A percentile compares a stretch with the other conserved stretches of the same genome.
phyloP scores from a whole-genome alignment of 371 early-diverging fungal species.

The Zychaea mexicana region DNA sequence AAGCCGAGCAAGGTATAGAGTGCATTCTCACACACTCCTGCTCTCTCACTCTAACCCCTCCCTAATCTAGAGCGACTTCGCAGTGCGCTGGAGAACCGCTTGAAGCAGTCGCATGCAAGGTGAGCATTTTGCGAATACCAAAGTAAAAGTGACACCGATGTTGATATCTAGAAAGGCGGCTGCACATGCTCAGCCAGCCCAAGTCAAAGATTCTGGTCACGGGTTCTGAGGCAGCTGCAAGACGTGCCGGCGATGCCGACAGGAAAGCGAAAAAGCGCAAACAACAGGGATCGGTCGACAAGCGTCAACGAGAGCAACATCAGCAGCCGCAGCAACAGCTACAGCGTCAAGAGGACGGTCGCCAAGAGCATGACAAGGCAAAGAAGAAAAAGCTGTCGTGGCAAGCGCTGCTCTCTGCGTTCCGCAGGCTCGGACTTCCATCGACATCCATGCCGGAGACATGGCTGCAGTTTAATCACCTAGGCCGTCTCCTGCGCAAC shows the following conservation, averaged over 20 bases:
- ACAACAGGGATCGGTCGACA: background rate
- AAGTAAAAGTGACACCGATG: background rate
- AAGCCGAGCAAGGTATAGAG: slow-evolving; percentile 26
- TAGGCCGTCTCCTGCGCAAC: slow-evolving; percentile 30
- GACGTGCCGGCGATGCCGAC: slow-evolving; percentile 14
- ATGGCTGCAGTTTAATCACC: slow-evolving; percentile 32
- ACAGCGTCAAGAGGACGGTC: slow-evolving; percentile 18
- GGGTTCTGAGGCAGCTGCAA: slow-evolving; percentile 20
- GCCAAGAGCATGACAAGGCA: slow-evolving; percentile 7
- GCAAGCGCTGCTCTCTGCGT: slow-evolving; percentile 10
- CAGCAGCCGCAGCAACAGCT: background rate
- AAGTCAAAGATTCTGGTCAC: slow-evolving; percentile 24
- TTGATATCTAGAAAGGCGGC: slow-evolving; percentile 10
- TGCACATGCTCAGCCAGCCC: slow-evolving; percentile 21
- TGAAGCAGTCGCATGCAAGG: slow-evolving; percentile 30
- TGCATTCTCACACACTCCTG: background rate
- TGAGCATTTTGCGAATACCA: slow-evolving; percentile 14
- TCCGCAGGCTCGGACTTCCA: slow-evolving; percentile 31
- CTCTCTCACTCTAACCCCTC: background rate
- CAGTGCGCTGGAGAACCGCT: slow-evolving; percentile 13
- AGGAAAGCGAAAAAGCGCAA: slow-evolving; percentile 24
- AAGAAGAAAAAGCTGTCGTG: background rate
- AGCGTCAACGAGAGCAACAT: background rate
- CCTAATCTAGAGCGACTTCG: slow-evolving; percentile 15
- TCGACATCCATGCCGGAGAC: slow-evolving; percentile 23